Percentiles rank a stretch among this genome's conserved stretches.
Evolutionary conservation across 2,329 filamentous ascomycete species (phyloP).

Genomic region (Aspergillus arachidicola): DNA sequence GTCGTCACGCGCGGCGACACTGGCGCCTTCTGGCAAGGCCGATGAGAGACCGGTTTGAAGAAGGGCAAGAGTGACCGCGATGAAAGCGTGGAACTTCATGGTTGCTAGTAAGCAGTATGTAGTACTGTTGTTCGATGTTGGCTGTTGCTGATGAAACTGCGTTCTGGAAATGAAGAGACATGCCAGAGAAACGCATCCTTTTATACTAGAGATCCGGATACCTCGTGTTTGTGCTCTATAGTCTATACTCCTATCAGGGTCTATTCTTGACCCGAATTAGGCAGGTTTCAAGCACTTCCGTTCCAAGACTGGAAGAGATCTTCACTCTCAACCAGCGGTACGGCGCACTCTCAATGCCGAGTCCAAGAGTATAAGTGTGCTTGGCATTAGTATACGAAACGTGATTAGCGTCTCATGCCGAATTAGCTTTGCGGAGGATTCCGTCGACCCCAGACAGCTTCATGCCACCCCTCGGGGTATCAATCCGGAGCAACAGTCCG

Average conservation of each 20-base stretch:
- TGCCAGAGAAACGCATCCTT: background rate
- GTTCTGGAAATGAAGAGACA: too few species aligned
- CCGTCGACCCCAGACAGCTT: background rate
- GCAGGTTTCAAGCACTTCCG: background rate
- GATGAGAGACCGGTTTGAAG: background rate
- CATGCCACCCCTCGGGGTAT: background rate
- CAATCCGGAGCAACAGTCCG: background rate
- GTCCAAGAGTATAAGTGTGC: background rate
- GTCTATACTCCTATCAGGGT: background rate
- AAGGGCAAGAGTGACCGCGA: background rate
- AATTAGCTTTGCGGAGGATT: background rate
- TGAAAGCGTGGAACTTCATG: background rate
- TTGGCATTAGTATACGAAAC: background rate
- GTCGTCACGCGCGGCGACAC: slow-evolving; percentile 3
- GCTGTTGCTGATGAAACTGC: background rate
- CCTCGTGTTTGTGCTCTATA: background rate
- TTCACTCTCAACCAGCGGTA: background rate
- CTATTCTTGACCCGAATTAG: background rate
- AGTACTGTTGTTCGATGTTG: background rate
- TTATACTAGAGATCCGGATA: background rate
- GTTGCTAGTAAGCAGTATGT: background rate
- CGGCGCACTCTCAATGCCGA: background rate
- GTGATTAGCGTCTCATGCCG: background rate
- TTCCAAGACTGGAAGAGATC: background rate
- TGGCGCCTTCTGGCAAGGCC: background rate